phyloP scores from a whole-genome alignment of 306 rosid species.

The Phaseolus lunatus region DNA sequence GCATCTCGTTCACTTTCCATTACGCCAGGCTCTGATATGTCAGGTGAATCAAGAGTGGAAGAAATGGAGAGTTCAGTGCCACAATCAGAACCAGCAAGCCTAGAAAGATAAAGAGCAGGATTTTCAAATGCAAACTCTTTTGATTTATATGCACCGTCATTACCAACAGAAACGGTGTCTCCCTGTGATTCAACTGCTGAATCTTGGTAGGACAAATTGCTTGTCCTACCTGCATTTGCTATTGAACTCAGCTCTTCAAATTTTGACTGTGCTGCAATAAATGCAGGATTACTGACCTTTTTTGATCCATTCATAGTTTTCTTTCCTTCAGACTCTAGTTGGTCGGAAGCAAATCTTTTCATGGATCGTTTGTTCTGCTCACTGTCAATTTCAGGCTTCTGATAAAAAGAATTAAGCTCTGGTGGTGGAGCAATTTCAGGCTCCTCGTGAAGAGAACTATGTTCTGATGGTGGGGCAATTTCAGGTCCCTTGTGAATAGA shows the following conservation, averaged over 20 bases:
- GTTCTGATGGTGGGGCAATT: slow-evolving; percentile 47
- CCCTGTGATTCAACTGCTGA: slow-evolving; percentile 59
- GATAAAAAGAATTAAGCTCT: slow-evolving; percentile 53
- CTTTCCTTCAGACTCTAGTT: slow-evolving; percentile 74
- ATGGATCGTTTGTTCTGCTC: slow-evolving; percentile 62
- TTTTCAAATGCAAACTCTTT: slow-evolving; percentile 62
- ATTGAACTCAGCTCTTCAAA: slow-evolving; percentile 69
- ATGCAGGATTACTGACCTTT: slow-evolving; percentile 72
- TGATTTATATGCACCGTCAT: slow-evolving; percentile 52
- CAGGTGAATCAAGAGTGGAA: slow-evolving; percentile 93
- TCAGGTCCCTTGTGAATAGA: slow-evolving; percentile 54
- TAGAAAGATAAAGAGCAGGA: slow-evolving; percentile 54
- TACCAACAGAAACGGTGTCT: slow-evolving; percentile 47
- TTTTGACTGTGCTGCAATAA: slow-evolving; percentile 78
- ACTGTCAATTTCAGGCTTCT: slow-evolving; percentile 56
- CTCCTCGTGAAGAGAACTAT: slow-evolving; percentile 48
- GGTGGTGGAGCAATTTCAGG: slow-evolving; percentile 52
- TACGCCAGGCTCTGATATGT: slow-evolving; percentile 66
- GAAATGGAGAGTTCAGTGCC: slow-evolving; percentile 84
- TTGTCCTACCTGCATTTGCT: slow-evolving; percentile 52
- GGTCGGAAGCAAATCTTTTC: slow-evolving; percentile 67
- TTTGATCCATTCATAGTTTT: slow-evolving; percentile 65
- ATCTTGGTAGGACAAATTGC: slow-evolving; percentile 56
- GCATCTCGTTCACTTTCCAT: slow-evolving; percentile 56
- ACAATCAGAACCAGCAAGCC: slow-evolving; percentile 78